Base-by-base conservation (phyloP, 2,329 filamentous ascomycete genomes). In the Beauveria asiatica region DNA sequence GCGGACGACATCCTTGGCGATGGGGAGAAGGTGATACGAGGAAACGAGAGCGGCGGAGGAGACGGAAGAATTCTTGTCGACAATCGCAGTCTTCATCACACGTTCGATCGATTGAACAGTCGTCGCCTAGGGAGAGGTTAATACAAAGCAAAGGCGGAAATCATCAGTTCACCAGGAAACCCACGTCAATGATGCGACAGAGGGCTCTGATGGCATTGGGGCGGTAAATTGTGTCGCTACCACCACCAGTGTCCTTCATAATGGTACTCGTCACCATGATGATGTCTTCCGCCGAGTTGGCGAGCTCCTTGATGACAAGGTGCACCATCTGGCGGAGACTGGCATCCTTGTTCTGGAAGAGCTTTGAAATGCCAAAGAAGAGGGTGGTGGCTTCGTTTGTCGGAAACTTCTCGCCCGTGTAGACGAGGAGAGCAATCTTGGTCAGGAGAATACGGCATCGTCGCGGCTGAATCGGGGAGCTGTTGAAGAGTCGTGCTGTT, bases 261-360 rank as follows among this genome's bases (percentile, higher is more conserved):
- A 99, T 97, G 67, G 93, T 97, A 76, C 91, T 96, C 19, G 94
- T 99, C 64, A 97, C 94, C 94, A 99, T 97, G 74, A 99, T 99
- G 65, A 97, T 95, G 81, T 99, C 94, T 79, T 97, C 92, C 62
- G 94, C 94, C 25, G 92, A 96, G 74, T 87, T 86, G 67, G 93
- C 91, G 70, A 99, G 82, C 83, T 99, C 94, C 84, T 97, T 99
- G 80, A 97, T 90, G 73, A 97, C 87, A 66, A 97, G 83, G 78
- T 97, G 96, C 56, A 99, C 93, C 92, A 97, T 97, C 81, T 99
- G 94, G 70, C 94, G 91, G 72, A 99, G 82, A 69, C 91, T 93
- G 70, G 92, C 89, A 87, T 99, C 94, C 77, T 97, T 97, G 78
- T 97, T 97, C 81, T 97, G 93, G 83, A 99, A 99, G 63, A 97